Percentiles rank a stretch among this genome's conserved stretches.
Conservation (phyloP, 495 filamentous ascomycete genomes). For the Penicillium daleae region DNA sequence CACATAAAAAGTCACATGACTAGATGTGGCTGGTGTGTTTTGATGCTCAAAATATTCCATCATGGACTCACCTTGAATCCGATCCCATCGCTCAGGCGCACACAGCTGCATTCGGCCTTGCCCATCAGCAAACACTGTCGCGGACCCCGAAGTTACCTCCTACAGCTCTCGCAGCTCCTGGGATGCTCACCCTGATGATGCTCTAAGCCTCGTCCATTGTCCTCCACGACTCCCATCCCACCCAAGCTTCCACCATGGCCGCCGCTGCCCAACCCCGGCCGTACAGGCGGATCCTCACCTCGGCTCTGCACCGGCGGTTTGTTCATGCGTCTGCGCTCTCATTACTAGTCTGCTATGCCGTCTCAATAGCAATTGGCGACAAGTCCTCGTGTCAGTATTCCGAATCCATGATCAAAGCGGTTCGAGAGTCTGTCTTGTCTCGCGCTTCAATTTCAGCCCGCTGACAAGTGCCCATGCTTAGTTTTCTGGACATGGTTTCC, state of each 20-base stretch:
- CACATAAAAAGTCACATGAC: slow-evolving; percentile 36
- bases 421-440: neutral
- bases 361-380: slow-evolving; percentile 69
- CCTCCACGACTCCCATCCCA: slow-evolving; percentile 35
- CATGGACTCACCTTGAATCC: slow-evolving; percentile 16
- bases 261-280: slow-evolving; percentile 51
- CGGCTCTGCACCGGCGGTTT: slow-evolving; percentile 85
- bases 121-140: slow-evolving; percentile 11
- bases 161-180: slow-evolving; percentile 21
- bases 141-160: slow-evolving; percentile 2
- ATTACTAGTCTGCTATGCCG: slow-evolving; percentile 71
- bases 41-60: slow-evolving; percentile 44
- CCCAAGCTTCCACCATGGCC: slow-evolving; percentile 49
- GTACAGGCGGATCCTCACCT: slow-evolving; percentile 91
- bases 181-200: slow-evolving; percentile 38
- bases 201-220: slow-evolving; percentile 35
- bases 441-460: neutral
- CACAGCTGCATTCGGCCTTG: slow-evolving; percentile 10
- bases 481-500: slow-evolving; percentile 89
- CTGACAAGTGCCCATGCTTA: slow-evolving; percentile 33
- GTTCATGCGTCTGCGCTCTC: slow-evolving; percentile 69
- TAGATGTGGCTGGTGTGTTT: slow-evolving; percentile 44
- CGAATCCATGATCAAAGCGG: neutral
- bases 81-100: slow-evolving; percentile 20
- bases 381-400: slow-evolving; percentile 66